Evolutionary conservation across 2,329 filamentous ascomycete species (phyloP), one percentile per base, ranked within the genome.

Genomic region (Ambrosiella xylebori): DNA sequence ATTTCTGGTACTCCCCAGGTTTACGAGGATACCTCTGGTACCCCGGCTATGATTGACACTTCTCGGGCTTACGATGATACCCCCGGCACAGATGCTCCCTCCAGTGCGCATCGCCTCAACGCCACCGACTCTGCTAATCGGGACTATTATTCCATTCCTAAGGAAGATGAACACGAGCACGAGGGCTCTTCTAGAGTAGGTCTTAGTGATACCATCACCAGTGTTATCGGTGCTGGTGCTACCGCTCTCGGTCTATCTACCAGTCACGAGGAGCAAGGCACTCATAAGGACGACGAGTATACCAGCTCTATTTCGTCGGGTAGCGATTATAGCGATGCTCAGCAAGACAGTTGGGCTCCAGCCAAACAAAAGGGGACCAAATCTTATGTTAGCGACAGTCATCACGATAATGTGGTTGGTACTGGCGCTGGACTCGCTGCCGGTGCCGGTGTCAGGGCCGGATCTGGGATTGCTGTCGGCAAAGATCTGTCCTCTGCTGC

Each of bases 161-260:
- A 11, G 13, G 44, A 50, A 9, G 52, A 56, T 6, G 15, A 35
- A 6, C 37, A 41, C 19, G 17, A 47, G 1, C 52, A 44, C 27
- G 35, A 49, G 52, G 19, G 8, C 15, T 54, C 58, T 5, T 37
- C 9, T 17, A 37, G 35, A n/a, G 36, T n/a, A 6, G 59, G 59
- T 49, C 37, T 61, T 39, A 56, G 52, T 8, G 56, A 56, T 13
- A 58, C 52, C 41, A 49, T 61, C 54, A 52, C 56, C 47, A 47
- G 52, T 56, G 53, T 56, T 27, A 38, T 61, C n/a, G 45, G 59
- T 56, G 56, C 59, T 12, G 59, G 59, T 38, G 59, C 56, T 47
- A 56, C 59, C 13, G 56, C 59, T 13, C 47, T 61, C 36, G 59
- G 59, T 8, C 19, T 61, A 40, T 41, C 52, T 7, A 36, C 40